phyloP scores from a whole-genome alignment of 768 basidiomycete genomes.

The Neoboletus subvelutipes region DNA sequence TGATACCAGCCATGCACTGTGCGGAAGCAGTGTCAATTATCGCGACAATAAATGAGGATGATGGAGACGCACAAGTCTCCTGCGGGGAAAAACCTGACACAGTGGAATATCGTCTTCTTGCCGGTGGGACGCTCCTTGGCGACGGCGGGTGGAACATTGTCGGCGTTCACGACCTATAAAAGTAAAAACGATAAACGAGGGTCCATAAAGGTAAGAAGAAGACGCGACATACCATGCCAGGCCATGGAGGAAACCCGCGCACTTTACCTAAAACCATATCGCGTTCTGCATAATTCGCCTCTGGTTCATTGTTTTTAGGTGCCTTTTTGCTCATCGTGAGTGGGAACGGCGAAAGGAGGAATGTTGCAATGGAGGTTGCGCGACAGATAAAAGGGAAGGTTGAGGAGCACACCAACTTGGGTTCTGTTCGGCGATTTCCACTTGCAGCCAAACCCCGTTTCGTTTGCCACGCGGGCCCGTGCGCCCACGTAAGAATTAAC shows the following conservation, averaged over 20 bases:
- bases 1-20: constrained; percentile 79
- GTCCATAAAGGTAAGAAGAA: constrained; percentile 14
- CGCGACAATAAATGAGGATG: constrained; percentile 8
- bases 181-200: constrained; percentile 9
- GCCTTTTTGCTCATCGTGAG: constrained; percentile 53
- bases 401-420: constrained; percentile 41
- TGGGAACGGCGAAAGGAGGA: constrained; percentile 13
- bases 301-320: constrained; percentile 39
- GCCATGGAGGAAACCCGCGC: constrained; percentile 95
- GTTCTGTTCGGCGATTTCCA: constrained; percentile 42
- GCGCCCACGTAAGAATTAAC: constrained; percentile 39
- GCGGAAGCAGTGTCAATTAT: constrained; percentile 10
- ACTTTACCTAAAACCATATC: constrained; percentile 92
- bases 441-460: constrained; percentile 38
- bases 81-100: constrained; percentile 86
- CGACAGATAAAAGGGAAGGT: constrained; percentile 40
- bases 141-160: constrained; percentile 59
- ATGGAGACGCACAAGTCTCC: constrained; percentile 81
- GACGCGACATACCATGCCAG: constrained; percentile 74
- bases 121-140: constrained; percentile 65
- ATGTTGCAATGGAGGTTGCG: constrained; percentile 26
- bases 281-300: constrained; percentile 59
- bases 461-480: constrained; percentile 41
- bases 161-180: constrained; percentile 76
- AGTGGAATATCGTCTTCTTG: constrained; percentile 72